Conservation (phyloP, 1,284 basidiomycete species). For the Ustilago esculenta region DNA sequence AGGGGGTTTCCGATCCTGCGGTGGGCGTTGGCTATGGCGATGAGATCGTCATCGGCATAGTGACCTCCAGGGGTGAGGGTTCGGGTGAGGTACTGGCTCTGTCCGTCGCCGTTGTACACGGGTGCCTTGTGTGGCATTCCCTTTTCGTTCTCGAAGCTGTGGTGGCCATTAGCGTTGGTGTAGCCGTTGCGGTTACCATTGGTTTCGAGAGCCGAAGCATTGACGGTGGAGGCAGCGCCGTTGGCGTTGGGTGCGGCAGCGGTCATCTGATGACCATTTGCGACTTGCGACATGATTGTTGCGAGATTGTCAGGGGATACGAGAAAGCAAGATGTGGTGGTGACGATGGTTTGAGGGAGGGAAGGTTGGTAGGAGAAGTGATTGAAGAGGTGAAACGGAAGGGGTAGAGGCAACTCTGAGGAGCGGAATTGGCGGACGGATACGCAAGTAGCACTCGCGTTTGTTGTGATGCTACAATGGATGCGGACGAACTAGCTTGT, state of each 20-base stretch:
- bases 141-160: slow-evolving; percentile 32
- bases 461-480: not conserved
- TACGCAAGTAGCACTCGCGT: no score
- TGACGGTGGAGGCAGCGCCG: slow-evolving; percentile 2
- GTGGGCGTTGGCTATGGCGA: slow-evolving; percentile 48
- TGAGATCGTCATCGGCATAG: slow-evolving; percentile 45
- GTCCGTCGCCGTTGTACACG: slow-evolving; percentile 23
- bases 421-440: no score
- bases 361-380: not conserved
- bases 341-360: not conserved
- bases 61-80: slow-evolving; percentile 54
- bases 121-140: slow-evolving; percentile 26
- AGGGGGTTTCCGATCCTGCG: slow-evolving; percentile 49
- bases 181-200: slow-evolving; percentile 4
- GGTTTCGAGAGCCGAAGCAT: slow-evolving; percentile 1
- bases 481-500: no score
- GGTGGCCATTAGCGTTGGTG: slow-evolving; percentile 6
- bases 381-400: no score
- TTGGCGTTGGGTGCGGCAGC: slow-evolving; percentile 16
- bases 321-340: not conserved
- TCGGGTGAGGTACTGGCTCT: slow-evolving; percentile 11
- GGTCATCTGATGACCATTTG: slow-evolving; percentile 28
- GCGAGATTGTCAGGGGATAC: not conserved
- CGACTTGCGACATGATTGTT: slow-evolving; percentile 23
- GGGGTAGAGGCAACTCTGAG: no score